phyloP scores from a whole-genome alignment of 352 stramenopile species.

The Pythium dissimile region DNA sequence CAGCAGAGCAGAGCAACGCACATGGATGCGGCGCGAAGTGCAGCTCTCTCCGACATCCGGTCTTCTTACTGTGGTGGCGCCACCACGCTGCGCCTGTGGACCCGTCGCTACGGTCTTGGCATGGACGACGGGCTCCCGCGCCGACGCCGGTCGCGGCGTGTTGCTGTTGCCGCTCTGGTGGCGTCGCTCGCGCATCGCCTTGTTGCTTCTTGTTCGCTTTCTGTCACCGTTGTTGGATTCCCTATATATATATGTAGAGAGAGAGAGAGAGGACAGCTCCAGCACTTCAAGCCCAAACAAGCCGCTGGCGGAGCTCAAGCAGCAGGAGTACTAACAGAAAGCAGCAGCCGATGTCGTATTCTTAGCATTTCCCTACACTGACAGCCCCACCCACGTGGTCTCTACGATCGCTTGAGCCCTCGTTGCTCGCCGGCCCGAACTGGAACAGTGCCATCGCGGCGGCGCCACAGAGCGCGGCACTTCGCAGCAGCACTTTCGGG shows the following conservation, averaged over 20 bases:
- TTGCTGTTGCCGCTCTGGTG: slow-evolving; percentile 61
- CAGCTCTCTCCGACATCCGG: slow-evolving; percentile 4
- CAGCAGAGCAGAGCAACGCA: neutral
- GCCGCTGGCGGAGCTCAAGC: too few species aligned
- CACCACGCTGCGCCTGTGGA: neutral
- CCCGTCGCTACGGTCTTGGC: neutral
- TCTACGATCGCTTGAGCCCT: slow-evolving; percentile 5
- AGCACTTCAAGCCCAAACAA: too few species aligned
- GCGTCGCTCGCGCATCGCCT: slow-evolving; percentile 38
- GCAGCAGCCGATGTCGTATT: too few species aligned
- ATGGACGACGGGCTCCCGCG: neutral
- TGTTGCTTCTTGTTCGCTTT: neutral
- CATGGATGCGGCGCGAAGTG: slow-evolving; percentile 21
- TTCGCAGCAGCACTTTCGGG: slow-evolving; percentile 35
- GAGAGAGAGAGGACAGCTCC: too few species aligned
- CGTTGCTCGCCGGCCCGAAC: slow-evolving; percentile 39
- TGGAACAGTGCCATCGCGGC: slow-evolving; percentile 59
- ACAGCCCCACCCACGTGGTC: neutral
- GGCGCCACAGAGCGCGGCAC: slow-evolving; percentile 45
- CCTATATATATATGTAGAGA: neutral
- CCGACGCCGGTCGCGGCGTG: slow-evolving; percentile 13
- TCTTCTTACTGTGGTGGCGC: slow-evolving; percentile 3
- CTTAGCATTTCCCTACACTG: neutral
- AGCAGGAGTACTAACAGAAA: too few species aligned
- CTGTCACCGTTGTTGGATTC: neutral